Evolutionary conservation across 345 rosid genomes (phyloP), one percentile per base, ranked within the genome.

Genomic region (Alliaria petiolata): DNA sequence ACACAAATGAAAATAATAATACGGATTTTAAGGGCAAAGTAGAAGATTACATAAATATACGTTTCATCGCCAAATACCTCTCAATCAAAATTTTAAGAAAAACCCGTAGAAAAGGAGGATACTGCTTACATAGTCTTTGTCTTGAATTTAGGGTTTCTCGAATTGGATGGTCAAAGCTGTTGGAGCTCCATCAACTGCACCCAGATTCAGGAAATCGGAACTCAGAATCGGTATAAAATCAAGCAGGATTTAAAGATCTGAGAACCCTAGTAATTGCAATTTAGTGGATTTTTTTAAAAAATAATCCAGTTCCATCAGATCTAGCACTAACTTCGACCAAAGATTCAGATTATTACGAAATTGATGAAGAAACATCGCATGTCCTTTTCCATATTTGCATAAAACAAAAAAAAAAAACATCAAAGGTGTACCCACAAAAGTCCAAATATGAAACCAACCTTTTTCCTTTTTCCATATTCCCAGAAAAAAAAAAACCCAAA

Each of bases 281-380:
- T n/a, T 69, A 16, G 49, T 6, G 26, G 2, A 7, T 4, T 30
- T 44, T n/a, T 1, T 26, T 54, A 26, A n/a, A 26, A 4, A 2
- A 26, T 39, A 67, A 49, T 53, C 69, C 70, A 78, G 65, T 64
- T 61, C 68, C 63, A 76, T 44, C 81, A 81, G 86, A 86, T 86
- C 86, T 75, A 79, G 76, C 78, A n/a, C 81, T 71, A 71, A 75
- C 43, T 50, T 79, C n/a, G 47, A 61, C 38, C 62, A 64, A 14
- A 52, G 71, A 76, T 69, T 70, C 67, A 79, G 76, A 71, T 64
- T 56, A 55, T 56, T 26, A 70, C 17, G 50, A 39, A 25, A 59
- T 50, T 58, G 25, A 70, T 47, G 66, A 46, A 73, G 31, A 71
- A 59, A 65, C 51, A 68, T 44, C 60, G 76, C 67, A 69, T 56